Percentiles rank a stretch among this genome's conserved stretches.
Conservation (phyloP, 176 grass and related monocot genomes). For the Stipa capillata region DNA sequence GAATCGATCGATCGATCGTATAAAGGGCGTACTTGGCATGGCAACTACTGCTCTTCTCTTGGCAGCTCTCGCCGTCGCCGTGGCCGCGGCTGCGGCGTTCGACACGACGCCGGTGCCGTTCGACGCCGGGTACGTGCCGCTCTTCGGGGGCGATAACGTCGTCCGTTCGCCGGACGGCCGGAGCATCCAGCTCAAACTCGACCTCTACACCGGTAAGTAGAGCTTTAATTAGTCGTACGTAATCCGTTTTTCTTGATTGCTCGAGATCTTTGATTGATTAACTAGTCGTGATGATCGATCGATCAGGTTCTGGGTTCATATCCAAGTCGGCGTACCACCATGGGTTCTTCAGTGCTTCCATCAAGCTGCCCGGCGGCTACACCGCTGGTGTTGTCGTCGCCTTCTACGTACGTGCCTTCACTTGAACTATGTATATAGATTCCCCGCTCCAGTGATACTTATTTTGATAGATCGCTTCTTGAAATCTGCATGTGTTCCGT, state of each 20-base stretch:
- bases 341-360: slow-evolving; percentile 80
- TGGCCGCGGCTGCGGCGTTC: neutral
- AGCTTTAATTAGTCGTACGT: neutral
- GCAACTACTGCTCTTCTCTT: neutral
- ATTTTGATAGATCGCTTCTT: neutral
- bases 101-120: slow-evolving; percentile 46
- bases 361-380: slow-evolving; percentile 63
- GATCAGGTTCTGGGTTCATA: slow-evolving; percentile 71
- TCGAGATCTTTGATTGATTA: neutral
- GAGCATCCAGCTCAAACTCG: slow-evolving; percentile 55
- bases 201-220: slow-evolving; percentile 47
- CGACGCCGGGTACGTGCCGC: slow-evolving; percentile 43
- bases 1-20: too few relatives aligned
- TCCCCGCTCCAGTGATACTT: neutral
- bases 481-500: too few relatives aligned
- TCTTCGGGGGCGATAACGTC: slow-evolving; percentile 74
- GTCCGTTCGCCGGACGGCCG: slow-evolving; percentile 34
- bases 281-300: neutral
- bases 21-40: neutral
- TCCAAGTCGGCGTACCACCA: slow-evolving; percentile 60
- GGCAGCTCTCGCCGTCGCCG: neutral
- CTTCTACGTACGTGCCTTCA: slow-evolving; percentile 62
- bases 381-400: slow-evolving; percentile 84
- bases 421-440: neutral
- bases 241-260: neutral